These are phyloP conservation scores for Hibiscus syriacus DNA, from an alignment of 345 rosid species.

Conservation along the genomic window DNA sequence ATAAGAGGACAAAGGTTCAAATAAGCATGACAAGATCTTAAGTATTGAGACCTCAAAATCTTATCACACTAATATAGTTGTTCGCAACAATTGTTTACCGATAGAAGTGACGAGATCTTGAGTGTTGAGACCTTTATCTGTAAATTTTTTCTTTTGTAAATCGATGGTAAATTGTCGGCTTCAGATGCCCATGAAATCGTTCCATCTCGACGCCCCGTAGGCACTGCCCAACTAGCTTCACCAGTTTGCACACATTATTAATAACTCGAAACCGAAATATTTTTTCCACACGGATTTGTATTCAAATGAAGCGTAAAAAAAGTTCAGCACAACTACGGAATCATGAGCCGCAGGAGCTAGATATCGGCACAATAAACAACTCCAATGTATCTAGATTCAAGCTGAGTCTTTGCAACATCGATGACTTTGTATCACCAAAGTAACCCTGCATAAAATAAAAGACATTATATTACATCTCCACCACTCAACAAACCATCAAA, in stretches of 20 bases:
- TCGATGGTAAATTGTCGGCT: conserved; percentile 10
- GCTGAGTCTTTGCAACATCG: conserved; percentile 38
- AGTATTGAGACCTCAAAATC: too few species aligned
- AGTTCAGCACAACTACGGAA: conserved; percentile 35
- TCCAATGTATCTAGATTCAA: conserved; percentile 39
- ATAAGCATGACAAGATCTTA: too few species aligned
- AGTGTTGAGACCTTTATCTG: too few species aligned
- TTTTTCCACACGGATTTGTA: too few species aligned
- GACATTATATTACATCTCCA: too few species aligned
- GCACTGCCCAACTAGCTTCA: too few species aligned
- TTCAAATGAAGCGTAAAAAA: not conserved
- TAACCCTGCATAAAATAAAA: too few species aligned
- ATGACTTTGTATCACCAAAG: conserved; percentile 43
- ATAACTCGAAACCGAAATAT: not conserved
- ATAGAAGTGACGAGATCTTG: conserved; percentile 32
- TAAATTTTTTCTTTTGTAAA: conserved; percentile 20
- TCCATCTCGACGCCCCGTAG: conserved; percentile 27
- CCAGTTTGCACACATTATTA: conserved; percentile 18
- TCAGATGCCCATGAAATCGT: conserved; percentile 20
- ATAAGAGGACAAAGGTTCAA: too few species aligned
- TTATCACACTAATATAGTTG: too few species aligned
- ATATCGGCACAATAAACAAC: conserved; percentile 54
- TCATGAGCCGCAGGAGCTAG: conserved; percentile 51
- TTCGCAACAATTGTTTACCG: too few species aligned
- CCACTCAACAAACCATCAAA: too few species aligned